A percentile compares a stretch with the other conserved stretches of the same genome.
phyloP scores from a whole-genome alignment of 2,329 filamentous ascomycete species.

The Catunica adiposa region DNA sequence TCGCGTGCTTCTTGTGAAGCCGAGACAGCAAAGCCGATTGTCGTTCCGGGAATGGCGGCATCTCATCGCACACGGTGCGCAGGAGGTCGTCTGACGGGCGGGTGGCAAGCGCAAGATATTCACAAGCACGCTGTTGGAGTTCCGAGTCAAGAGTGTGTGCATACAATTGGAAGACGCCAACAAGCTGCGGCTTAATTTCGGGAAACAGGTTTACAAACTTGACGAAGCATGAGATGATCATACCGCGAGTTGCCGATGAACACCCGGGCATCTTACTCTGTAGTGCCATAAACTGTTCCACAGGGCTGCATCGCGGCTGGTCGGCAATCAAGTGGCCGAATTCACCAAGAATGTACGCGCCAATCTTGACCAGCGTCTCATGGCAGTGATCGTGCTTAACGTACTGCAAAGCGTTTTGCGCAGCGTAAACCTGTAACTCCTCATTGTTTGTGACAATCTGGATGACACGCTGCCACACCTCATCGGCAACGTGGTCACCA shows the following conservation, averaged over 20 bases:
- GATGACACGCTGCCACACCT: slow-evolving; percentile 97
- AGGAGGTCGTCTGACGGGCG: slow-evolving; percentile 81
- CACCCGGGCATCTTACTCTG: slow-evolving; percentile 80
- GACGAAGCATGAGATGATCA: slow-evolving; percentile 88
- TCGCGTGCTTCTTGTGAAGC: slow-evolving; percentile 84
- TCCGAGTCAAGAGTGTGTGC: slow-evolving; percentile 91
- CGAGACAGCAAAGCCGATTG: slow-evolving; percentile 82
- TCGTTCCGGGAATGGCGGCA: slow-evolving; percentile 93
- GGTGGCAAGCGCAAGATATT: slow-evolving; percentile 75
- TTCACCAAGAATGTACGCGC: slow-evolving; percentile 86
- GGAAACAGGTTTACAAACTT: slow-evolving; percentile 98
- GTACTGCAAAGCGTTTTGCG: slow-evolving; percentile 82
- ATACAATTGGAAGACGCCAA: slow-evolving; percentile 80
- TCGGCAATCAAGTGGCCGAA: slow-evolving; percentile 96
- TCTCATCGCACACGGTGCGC: slow-evolving; percentile 89
- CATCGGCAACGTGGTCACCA: slow-evolving; percentile 94
- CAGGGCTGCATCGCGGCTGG: slow-evolving; percentile 78
- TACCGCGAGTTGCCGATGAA: slow-evolving; percentile 76
- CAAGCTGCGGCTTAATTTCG: slow-evolving; percentile 88
- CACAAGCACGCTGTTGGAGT: slow-evolving; percentile 87
- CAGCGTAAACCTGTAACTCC: slow-evolving; percentile 89
- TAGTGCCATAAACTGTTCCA: slow-evolving; percentile 88
- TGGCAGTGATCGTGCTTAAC: slow-evolving; percentile 87
- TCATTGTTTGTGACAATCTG: slow-evolving; percentile 99
- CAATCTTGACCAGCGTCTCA: slow-evolving; percentile 95